phyloP scores from a whole-genome alignment of 2,329 filamentous ascomycete species.

The Fusarium transvaalense region DNA sequence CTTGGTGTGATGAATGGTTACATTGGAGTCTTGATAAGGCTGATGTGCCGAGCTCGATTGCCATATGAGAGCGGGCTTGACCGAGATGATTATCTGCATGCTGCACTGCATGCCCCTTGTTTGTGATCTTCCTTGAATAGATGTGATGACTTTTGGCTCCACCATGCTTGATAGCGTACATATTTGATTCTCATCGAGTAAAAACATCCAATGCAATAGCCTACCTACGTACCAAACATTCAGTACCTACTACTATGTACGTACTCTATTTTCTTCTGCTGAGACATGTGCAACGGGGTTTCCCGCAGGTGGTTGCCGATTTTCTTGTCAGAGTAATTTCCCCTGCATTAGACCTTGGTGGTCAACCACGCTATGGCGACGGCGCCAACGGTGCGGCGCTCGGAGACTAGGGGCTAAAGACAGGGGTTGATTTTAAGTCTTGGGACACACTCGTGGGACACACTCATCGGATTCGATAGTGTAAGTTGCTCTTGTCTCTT shows the following conservation, averaged over 20 bases:
- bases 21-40: slow-evolving; percentile 36
- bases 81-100: slow-evolving; percentile 2
- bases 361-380: slow-evolving; percentile 40
- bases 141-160: slow-evolving; percentile 4
- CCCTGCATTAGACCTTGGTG: slow-evolving; percentile 48
- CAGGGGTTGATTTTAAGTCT: slow-evolving; percentile 30
- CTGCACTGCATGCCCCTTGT: not conserved
- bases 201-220: not conserved
- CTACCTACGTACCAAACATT: not conserved
- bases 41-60: slow-evolving; percentile 30
- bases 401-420: slow-evolving; percentile 16
- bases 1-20: slow-evolving; percentile 10
- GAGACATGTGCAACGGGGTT: slow-evolving; percentile 18
- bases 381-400: slow-evolving; percentile 49
- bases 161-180: not conserved
- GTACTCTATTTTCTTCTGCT: not conserved
- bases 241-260: no score
- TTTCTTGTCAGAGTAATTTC: slow-evolving; percentile 37
- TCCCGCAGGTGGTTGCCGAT: slow-evolving; percentile 14
- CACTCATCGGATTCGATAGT: not conserved
- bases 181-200: not conserved
- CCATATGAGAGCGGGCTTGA: not conserved
- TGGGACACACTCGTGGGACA: not conserved
- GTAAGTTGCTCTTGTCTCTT: slow-evolving; percentile 1
- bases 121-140: slow-evolving; percentile 1